Percentiles rank a stretch among this genome's conserved stretches.
Conservation (phyloP, 2,329 filamentous ascomycete species). For the Fusarium drepaniforme region DNA sequence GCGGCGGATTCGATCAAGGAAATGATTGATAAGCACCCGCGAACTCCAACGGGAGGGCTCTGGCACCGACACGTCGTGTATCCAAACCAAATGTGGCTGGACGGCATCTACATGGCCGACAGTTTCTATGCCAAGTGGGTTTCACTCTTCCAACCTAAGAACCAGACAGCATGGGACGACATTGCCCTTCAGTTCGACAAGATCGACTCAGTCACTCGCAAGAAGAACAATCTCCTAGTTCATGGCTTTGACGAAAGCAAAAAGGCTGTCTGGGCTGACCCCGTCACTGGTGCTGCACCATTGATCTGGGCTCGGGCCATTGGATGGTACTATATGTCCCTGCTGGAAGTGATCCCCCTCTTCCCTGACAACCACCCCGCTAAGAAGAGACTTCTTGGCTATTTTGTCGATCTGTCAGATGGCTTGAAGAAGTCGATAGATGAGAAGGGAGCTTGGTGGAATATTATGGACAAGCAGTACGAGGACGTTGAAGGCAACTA, state of each 20-base stretch:
- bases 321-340: conserved; percentile 65
- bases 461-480: conserved; percentile 64
- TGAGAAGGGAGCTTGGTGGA: conserved; percentile 65
- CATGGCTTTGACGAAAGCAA: conserved; percentile 67
- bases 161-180: conserved; percentile 57
- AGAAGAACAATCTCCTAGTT: conserved; percentile 57
- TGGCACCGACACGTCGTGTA: conserved; percentile 62
- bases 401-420: conserved; percentile 54
- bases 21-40: conserved; percentile 60
- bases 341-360: conserved; percentile 62
- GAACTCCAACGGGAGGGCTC: conserved; percentile 63
- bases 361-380: conserved; percentile 53
- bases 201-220: conserved; percentile 56
- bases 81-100: conserved; percentile 68
- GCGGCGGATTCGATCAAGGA: conserved; percentile 59
- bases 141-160: conserved; percentile 49
- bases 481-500: conserved; percentile 65
- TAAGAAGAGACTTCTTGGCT: conserved; percentile 49
- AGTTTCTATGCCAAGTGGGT: conserved; percentile 57
- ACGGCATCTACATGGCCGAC: conserved; percentile 65
- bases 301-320: conserved; percentile 64
- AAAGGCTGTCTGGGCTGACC: conserved; percentile 63
- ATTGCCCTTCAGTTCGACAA: conserved; percentile 58
- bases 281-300: conserved; percentile 61
- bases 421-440: conserved; percentile 59